Evolutionary conservation across 2,329 filamentous ascomycete species (phyloP), one percentile per base, ranked within the genome.

Genomic region (Xylaria digitata): DNA sequence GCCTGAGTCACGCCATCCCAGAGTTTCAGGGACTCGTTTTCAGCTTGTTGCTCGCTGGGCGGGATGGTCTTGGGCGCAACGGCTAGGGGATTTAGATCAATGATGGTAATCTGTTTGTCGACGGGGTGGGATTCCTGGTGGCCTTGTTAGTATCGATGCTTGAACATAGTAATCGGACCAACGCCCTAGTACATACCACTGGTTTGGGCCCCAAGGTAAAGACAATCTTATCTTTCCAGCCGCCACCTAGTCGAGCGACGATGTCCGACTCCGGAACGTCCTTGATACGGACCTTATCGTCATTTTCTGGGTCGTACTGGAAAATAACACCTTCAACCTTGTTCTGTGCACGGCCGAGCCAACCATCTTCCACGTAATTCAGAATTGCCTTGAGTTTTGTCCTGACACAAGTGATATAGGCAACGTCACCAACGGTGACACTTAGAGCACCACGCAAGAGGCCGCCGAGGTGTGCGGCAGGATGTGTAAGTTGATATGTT

Each of bases 401-500:
- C 82, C 94, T 90, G n/a, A 91, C 87, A 80, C 96, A 99, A 45
- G 90, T 94, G 67, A 98, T 86, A 78, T 92, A 97, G 75, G 93
- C 96, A 70, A 90, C 87, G 75, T 99, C 96, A 53, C 94, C 92
- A 23, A 99, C 96, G 8, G 91, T 94, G 69, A 99, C 90, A 74
- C 90, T 94, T 57, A 98, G 83, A n/a, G 92, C 90, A 26, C 96
- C 96, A 71, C 94, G 87, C 52, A 99, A 81, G 60, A 99, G 84
- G 19, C 96, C 96, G 32, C 94, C 94, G 1, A 99, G 84, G 76
- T 97, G 93, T 6, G 96, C 96, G n/a, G 92, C 90, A 3, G 96
- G 96, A 80, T 99, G 96, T 5, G 92, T 97, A 69, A 99, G 87
- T 77, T 97, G 94, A 79, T 99, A 99, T 69, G 94, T 92, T 82